Conservation (phyloP, 139 green algal genomes). For the Edaphochlamys debaryana region DNA sequence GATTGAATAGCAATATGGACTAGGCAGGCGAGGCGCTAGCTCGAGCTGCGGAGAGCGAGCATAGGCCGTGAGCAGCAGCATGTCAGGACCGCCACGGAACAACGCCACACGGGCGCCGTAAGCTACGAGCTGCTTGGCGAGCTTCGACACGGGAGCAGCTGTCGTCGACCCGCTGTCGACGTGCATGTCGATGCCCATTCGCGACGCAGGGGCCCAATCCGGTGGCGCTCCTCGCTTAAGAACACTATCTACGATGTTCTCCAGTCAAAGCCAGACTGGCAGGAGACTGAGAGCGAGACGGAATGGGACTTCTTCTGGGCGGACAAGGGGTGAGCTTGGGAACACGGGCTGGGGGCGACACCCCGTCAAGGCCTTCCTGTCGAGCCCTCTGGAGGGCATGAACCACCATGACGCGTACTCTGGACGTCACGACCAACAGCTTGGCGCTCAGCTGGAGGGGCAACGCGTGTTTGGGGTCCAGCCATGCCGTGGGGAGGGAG, state of each 20-base stretch:
- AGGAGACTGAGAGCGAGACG: constrained; percentile 64
- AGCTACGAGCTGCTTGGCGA: neutral
- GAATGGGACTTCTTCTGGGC: constrained; percentile 78
- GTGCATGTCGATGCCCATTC: neutral
- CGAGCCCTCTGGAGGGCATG: too few species aligned
- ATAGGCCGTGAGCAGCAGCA: too few species aligned
- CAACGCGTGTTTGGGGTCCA: too few species aligned
- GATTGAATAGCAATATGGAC: too few species aligned
- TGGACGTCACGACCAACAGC: too few species aligned
- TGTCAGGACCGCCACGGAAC: constrained; percentile 1
- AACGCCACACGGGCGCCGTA: constrained; percentile 18
- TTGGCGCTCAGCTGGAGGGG: too few species aligned
- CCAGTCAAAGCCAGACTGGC: constrained; percentile 56
- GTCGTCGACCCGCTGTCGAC: neutral
- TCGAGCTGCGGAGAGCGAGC: too few species aligned
- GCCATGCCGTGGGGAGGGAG: too few species aligned
- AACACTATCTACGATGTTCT: constrained; percentile 74
- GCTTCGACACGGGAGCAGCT: neutral
- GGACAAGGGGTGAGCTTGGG: constrained; percentile 57
- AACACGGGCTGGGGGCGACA: too few species aligned
- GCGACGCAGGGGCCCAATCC: constrained; percentile 56
- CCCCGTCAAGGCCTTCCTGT: too few species aligned
- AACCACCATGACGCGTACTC: too few species aligned
- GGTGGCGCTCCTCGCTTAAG: constrained; percentile 57
- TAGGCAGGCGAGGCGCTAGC: too few species aligned